phyloP scores from a whole-genome alignment of 1,284 basidiomycete genomes.

The Bondarzewia mesenterica region DNA sequence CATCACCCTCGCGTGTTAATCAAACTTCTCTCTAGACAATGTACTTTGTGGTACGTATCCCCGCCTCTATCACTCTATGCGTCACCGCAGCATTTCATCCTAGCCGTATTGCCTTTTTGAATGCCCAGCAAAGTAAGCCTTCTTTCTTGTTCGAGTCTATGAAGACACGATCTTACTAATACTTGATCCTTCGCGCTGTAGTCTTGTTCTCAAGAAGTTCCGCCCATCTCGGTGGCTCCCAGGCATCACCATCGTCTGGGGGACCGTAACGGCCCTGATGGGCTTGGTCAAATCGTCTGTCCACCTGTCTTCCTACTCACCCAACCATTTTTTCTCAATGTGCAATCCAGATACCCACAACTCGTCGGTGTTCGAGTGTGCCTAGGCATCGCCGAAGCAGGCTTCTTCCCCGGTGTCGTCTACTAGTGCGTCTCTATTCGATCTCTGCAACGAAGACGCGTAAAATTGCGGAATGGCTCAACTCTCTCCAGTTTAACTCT shows the following conservation, averaged over 20 bases:
- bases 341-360: slow-evolving; percentile 52
- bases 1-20: background rate
- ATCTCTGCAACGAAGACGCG: too few relatives aligned
- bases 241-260: slow-evolving; percentile 18
- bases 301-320: background rate
- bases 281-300: slow-evolving; percentile 54
- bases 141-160: too few relatives aligned
- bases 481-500: slow-evolving; percentile 24
- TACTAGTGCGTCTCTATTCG: slow-evolving; percentile 35
- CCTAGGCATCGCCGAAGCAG: slow-evolving; percentile 62
- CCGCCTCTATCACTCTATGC: background rate
- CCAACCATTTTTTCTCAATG: background rate
- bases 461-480: too few relatives aligned
- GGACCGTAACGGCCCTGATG: slow-evolving; percentile 45
- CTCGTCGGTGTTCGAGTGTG: slow-evolving; percentile 50
- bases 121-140: slow-evolving; percentile 48
- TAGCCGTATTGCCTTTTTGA: slow-evolving; percentile 58
- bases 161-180: background rate
- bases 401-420: slow-evolving; percentile 60
- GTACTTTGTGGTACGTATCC: slow-evolving; percentile 59
- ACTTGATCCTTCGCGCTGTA: slow-evolving; percentile 5
- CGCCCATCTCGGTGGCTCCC: slow-evolving; percentile 27
- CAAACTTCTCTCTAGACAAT: slow-evolving; percentile 37
- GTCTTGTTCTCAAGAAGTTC: slow-evolving; percentile 25
- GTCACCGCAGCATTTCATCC: background rate